These are phyloP conservation scores for Gossypium turneri DNA, from an alignment of 345 rosid genomes.

Conservation along the genomic window DNA sequence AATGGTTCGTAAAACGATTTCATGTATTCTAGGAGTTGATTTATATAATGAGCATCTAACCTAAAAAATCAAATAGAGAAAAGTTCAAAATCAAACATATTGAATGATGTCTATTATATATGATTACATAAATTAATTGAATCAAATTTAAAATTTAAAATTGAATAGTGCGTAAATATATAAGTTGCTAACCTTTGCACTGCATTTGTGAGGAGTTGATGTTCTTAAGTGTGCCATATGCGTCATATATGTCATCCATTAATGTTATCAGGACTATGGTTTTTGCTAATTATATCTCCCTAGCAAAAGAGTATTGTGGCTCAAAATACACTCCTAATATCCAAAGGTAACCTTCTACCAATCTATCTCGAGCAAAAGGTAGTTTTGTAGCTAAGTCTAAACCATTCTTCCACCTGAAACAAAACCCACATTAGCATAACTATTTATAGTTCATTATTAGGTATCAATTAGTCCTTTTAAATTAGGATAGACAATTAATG, in stretches of 20 bases:
- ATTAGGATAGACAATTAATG: neutral
- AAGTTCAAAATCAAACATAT: neutral
- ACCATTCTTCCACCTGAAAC: conserved; percentile 29
- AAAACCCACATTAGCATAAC: neutral
- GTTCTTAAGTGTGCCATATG: conserved; percentile 19
- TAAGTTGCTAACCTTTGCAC: conserved; percentile 19
- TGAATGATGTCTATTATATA: neutral
- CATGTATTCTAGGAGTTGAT: neutral
- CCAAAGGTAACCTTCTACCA: conserved; percentile 27
- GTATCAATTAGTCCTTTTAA: neutral
- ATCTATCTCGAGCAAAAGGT: conserved; percentile 28
- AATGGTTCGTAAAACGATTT: neutral
- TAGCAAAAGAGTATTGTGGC: conserved; percentile 15
- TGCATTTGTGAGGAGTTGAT: conserved; percentile 17
- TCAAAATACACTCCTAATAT: conserved; percentile 19
- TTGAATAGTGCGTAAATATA: neutral
- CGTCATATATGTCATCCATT: conserved; percentile 23
- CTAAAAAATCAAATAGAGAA: neutral
- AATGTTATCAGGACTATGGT: conserved; percentile 2
- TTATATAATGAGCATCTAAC: neutral
- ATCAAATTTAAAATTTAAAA: neutral
- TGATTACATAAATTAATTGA: no score
- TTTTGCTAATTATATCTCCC: conserved; percentile 20
- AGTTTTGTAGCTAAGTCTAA: conserved; percentile 21
- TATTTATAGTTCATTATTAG: no score